Evolutionary conservation across 306 rosid genomes (phyloP).

Genomic region (Glycine latifolia): DNA sequence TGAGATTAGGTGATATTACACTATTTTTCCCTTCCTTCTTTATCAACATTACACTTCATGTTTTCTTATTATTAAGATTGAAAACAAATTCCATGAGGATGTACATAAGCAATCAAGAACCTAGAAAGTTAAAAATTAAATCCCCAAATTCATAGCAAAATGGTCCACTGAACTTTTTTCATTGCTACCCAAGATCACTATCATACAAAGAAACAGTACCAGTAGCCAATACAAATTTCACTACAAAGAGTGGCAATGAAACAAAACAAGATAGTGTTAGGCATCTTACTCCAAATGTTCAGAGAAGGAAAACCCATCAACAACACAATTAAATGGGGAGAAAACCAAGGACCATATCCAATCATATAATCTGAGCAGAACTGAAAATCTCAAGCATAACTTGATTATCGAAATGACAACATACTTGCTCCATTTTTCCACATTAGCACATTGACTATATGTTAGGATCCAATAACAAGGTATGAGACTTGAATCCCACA

Average conservation of each 20-base stretch:
- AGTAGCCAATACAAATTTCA: background rate
- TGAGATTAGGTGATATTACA: conserved; percentile 4
- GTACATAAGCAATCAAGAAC: background rate
- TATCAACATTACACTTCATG: conserved; percentile 24
- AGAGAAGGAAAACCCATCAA: conserved; percentile 18
- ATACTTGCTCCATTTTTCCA: conserved; percentile 14
- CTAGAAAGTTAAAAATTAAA: conserved; percentile 14
- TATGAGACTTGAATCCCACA: background rate
- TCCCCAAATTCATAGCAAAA: conserved; percentile 35
- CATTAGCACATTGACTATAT: background rate
- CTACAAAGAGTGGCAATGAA: conserved; percentile 21
- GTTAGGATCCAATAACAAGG: background rate
- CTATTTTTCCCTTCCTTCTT: conserved; percentile 15
- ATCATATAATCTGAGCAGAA: conserved; percentile 29
- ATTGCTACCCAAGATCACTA: conserved; percentile 27
- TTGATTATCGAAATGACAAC: conserved; percentile 17
- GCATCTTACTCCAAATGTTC: conserved; percentile 29
- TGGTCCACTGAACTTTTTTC: background rate
- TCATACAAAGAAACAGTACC: conserved; percentile 1
- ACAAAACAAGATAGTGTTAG: conserved; percentile 22
- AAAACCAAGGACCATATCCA: conserved; percentile 8
- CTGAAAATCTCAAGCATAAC: conserved; percentile 18
- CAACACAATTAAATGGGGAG: conserved; percentile 22
- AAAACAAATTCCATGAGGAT: background rate
- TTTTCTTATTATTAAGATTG: conserved; percentile 12